phyloP scores from a whole-genome alignment of 495 filamentous ascomycete genomes.

The Staphylotrichum tortipilum region DNA sequence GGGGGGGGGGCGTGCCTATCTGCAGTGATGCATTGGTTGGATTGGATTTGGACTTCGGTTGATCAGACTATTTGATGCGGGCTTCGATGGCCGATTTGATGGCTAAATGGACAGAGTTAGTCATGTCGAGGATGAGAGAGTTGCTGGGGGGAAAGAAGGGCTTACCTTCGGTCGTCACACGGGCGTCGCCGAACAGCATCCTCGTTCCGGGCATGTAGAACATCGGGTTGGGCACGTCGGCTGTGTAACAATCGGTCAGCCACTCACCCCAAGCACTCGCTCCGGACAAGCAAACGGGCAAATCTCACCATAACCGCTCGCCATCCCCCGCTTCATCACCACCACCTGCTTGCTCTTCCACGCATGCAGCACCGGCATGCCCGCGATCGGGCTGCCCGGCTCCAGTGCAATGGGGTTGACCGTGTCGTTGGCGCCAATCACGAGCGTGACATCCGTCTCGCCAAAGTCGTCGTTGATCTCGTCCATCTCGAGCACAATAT shows the following conservation, averaged over 20 bases:
- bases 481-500: constrained; percentile 82
- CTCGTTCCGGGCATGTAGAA: constrained; percentile 76
- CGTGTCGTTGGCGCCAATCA: constrained; percentile 80
- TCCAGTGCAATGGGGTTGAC: constrained; percentile 79
- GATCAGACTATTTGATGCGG: constrained; percentile 26
- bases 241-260: constrained; percentile 25
- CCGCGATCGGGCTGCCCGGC: constrained; percentile 67
- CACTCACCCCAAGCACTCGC: not conserved
- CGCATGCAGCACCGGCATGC: constrained; percentile 78
- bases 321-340: constrained; percentile 79
- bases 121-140: not conserved
- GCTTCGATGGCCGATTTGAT: constrained; percentile 46
- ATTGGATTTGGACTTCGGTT: no score
- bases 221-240: constrained; percentile 81
- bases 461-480: constrained; percentile 83
- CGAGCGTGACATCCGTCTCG: constrained; percentile 73
- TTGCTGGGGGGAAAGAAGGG: not conserved
- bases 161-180: constrained; percentile 65
- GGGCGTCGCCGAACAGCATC: constrained; percentile 82
- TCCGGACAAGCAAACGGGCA: not conserved
- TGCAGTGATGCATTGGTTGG: no score
- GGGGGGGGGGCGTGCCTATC: no score
- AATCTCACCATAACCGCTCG: constrained; percentile 63
- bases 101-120: constrained; percentile 23
- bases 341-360: constrained; percentile 87